phyloP scores from a whole-genome alignment of 139 green algal species.

The Zygnema cylindricum region DNA sequence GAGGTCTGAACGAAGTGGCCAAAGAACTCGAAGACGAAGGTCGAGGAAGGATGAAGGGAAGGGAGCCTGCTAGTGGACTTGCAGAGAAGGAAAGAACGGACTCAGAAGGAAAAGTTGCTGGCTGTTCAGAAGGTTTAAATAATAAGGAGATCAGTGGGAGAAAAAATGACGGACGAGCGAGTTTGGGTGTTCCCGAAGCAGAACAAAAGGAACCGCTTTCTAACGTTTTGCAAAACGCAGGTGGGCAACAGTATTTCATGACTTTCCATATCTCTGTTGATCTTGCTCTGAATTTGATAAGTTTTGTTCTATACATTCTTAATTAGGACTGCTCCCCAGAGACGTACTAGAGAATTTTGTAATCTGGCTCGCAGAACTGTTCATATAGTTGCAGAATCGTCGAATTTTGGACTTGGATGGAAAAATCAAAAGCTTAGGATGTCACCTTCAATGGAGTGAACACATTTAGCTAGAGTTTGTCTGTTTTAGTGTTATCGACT shows the following conservation, averaged over 20 bases:
- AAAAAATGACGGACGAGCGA: neutral
- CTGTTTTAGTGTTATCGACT: neutral
- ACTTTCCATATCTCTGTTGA: neutral
- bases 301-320: too few relatives aligned
- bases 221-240: neutral
- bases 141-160: neutral
- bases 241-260: neutral
- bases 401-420: too few relatives aligned
- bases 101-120: slow-evolving; percentile 15
- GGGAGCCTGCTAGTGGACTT: neutral
- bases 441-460: neutral
- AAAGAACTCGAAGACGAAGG: slow-evolving; percentile 10
- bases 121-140: too few relatives aligned
- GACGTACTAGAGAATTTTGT: too few relatives aligned
- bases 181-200: neutral
- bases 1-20: slow-evolving; percentile 30
- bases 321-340: too few relatives aligned
- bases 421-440: neutral
- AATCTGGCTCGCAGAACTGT: too few relatives aligned
- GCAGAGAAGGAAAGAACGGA: neutral
- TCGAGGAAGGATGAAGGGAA: neutral
- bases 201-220: neutral
- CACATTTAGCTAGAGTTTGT: neutral
- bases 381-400: too few relatives aligned
- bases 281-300: neutral